These are phyloP conservation scores for Tylopilus felleus DNA, from an alignment of 768 basidiomycete genomes.

Conservation along the genomic window DNA sequence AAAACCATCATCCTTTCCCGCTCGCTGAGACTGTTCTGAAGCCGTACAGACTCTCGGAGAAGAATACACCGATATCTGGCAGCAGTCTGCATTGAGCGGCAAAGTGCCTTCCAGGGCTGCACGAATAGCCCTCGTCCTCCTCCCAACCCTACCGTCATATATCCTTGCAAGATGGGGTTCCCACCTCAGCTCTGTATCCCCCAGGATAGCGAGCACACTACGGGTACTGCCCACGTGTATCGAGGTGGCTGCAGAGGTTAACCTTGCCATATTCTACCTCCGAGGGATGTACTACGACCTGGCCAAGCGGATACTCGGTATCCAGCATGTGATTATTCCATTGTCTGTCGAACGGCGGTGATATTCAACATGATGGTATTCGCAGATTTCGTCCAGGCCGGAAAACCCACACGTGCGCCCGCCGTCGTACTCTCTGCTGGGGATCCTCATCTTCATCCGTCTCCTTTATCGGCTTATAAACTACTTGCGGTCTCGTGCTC, in stretches of 20 bases:
- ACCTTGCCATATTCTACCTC: slow-evolving; percentile 79
- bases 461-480: slow-evolving; percentile 59
- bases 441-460: slow-evolving; percentile 64
- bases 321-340: slow-evolving; percentile 55
- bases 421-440: slow-evolving; percentile 85
- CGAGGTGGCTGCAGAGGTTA: slow-evolving; percentile 63
- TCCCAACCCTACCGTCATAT: slow-evolving; percentile 66
- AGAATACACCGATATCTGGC: slow-evolving; percentile 86
- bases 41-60: slow-evolving; percentile 85
- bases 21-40: slow-evolving; percentile 28
- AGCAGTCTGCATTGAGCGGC: slow-evolving; percentile 46
- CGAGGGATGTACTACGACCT: slow-evolving; percentile 77
- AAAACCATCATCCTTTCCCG: not conserved
- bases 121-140: slow-evolving; percentile 57
- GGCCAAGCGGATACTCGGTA: slow-evolving; percentile 60
- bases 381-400: slow-evolving; percentile 69
- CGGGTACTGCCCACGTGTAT: slow-evolving; percentile 45
- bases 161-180: slow-evolving; percentile 50
- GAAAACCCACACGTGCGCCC: slow-evolving; percentile 68
- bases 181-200: slow-evolving; percentile 32
- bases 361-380: slow-evolving; percentile 6
- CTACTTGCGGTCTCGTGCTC: slow-evolving; percentile 38
- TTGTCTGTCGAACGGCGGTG: not conserved
- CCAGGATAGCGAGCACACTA: slow-evolving; percentile 30
- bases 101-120: slow-evolving; percentile 42